Percentiles rank a stretch among this genome's conserved stretches.
Evolutionary conservation across 2,329 filamentous ascomycete species (phyloP).

Genomic region (Microcyclospora tardicrescens): DNA sequence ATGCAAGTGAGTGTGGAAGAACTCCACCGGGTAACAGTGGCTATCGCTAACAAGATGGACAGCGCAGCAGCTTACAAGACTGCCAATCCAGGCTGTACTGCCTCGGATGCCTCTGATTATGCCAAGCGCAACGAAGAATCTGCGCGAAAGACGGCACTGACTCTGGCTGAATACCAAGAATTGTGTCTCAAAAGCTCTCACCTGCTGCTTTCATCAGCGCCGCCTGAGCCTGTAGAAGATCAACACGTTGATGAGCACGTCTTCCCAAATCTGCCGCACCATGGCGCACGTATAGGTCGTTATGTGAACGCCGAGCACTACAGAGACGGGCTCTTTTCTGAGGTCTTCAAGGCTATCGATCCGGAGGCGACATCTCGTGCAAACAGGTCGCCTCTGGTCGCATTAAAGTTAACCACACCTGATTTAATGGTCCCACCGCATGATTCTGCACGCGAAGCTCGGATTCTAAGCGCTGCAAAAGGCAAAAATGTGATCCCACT

Average conservation of each 20-base stretch:
- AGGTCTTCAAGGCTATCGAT: conserved; percentile 58
- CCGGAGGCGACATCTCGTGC: conserved; percentile 12
- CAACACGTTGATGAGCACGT: conserved; percentile 17
- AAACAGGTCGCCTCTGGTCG: conserved; percentile 34
- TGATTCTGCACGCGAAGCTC: conserved; percentile 65
- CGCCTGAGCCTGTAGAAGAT: conserved; percentile 14
- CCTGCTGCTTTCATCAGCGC: conserved; percentile 21
- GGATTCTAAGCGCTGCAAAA: conserved; percentile 51
- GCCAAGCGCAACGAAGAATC: conserved; percentile 56
- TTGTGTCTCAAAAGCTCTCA: conserved; percentile 23
- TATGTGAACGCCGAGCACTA: conserved; percentile 46
- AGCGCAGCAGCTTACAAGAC: conserved; percentile 39
- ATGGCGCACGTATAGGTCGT: conserved; percentile 36
- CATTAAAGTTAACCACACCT: conserved; percentile 76
- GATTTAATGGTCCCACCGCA: conserved; percentile 66
- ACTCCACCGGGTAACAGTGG: not conserved
- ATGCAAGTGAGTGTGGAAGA: conserved; percentile 30
- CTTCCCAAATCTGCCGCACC: conserved; percentile 20
- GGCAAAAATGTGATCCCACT: conserved; percentile 52
- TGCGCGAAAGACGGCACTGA: conserved; percentile 45
- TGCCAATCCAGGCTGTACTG: conserved; percentile 31
- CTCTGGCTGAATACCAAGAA: conserved; percentile 45
- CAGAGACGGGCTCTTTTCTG: conserved; percentile 62
- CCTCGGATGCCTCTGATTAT: conserved; percentile 38
- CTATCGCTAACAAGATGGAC: conserved; percentile 6